Conservation (phyloP, 2,329 filamentous ascomycete species). For the Botrytis hyacinthi region DNA sequence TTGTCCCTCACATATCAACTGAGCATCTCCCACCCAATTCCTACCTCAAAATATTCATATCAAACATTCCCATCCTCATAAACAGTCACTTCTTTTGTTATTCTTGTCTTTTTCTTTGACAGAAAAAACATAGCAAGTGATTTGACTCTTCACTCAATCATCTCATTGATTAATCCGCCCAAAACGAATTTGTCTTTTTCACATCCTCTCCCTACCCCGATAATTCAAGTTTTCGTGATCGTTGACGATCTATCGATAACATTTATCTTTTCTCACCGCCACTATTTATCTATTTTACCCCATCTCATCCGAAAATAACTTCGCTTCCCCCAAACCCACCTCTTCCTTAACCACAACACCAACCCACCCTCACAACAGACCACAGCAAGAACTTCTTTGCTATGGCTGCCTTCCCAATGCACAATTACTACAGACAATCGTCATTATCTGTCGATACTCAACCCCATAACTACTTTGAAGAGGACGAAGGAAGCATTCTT, state of each 20-base stretch:
- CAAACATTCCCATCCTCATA: slow-evolving; percentile 17
- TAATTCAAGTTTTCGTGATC: slow-evolving; percentile 22
- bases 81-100: slow-evolving; percentile 12
- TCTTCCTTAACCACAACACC: slow-evolving; percentile 19
- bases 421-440: slow-evolving; percentile 38
- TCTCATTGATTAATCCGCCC: slow-evolving; percentile 21
- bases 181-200: slow-evolving; percentile 18
- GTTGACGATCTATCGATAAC: slow-evolving; percentile 26
- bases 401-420: slow-evolving; percentile 38
- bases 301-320: slow-evolving; percentile 23
- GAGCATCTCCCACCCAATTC: slow-evolving; percentile 16
- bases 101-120: slow-evolving; percentile 17
- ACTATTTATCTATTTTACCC: slow-evolving; percentile 26
- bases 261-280: slow-evolving; percentile 22
- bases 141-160: slow-evolving; percentile 6
- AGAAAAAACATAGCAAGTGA: slow-evolving; percentile 17
- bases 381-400: slow-evolving; percentile 26
- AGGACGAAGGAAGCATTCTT: slow-evolving; percentile 58
- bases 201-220: slow-evolving; percentile 32
- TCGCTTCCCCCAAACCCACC: slow-evolving; percentile 30
- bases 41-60: slow-evolving; percentile 6
- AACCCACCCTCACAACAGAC: slow-evolving; percentile 19
- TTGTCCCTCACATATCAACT: slow-evolving; percentile 24
- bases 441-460: slow-evolving; percentile 38
- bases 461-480: slow-evolving; percentile 55